Conservation (phyloP, 2,329 filamentous ascomycete genomes). For the Scedosporium aurantiacum region DNA sequence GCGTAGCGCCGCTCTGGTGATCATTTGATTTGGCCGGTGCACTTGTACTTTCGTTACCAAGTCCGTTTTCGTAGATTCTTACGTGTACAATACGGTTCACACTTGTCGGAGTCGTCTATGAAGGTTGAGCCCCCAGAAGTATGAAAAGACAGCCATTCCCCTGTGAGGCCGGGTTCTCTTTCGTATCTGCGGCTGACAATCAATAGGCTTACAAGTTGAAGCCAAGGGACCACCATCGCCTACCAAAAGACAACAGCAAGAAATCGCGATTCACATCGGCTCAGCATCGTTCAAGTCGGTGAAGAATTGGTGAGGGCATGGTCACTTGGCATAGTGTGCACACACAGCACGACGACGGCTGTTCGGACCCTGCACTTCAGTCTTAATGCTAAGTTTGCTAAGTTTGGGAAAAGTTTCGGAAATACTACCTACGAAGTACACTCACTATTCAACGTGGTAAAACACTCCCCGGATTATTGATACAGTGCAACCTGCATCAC, state of each 20-base stretch:
- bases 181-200: neutral
- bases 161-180: neutral
- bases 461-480: neutral
- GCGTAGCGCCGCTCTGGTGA: neutral
- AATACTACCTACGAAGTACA: neutral
- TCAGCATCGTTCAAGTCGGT: neutral
- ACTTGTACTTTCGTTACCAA: neutral
- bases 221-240: neutral
- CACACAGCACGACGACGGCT: neutral
- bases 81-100: neutral
- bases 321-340: neutral
- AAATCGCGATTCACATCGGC: too few relatives aligned
- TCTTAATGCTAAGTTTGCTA: neutral
- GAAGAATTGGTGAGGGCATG: neutral
- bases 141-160: neutral
- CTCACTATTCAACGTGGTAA: neutral
- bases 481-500: neutral
- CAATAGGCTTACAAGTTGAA: neutral
- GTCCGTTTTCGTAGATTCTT: neutral
- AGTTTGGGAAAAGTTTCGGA: conserved; percentile 1
- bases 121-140: neutral
- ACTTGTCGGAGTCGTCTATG: neutral
- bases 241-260: too few relatives aligned
- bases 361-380: neutral
- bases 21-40: neutral